A percentile compares a stretch with the other conserved stretches of the same genome.
phyloP scores from a whole-genome alignment of 192 early-diverging fungal species.

The Backusella liffmaniae region DNA sequence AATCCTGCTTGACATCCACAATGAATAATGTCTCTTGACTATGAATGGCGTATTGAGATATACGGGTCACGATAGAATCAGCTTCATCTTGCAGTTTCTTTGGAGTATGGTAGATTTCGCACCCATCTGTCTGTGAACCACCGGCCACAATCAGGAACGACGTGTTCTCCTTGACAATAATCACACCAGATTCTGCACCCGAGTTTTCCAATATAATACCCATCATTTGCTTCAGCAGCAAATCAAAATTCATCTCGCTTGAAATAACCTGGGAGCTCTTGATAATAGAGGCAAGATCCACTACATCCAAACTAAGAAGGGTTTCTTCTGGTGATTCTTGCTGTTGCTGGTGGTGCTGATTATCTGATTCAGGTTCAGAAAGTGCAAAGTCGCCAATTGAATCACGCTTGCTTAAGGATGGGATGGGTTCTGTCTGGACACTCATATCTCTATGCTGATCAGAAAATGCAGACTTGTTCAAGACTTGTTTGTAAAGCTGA shows the following conservation, averaged over 20 bases:
- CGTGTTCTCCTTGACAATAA: constrained; percentile 33
- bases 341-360: neutral
- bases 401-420: neutral
- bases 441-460: constrained; percentile 1
- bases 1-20: constrained; percentile 25
- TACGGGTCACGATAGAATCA: constrained; percentile 25
- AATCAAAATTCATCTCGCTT: constrained; percentile 42
- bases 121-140: constrained; percentile 29
- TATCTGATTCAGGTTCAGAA: neutral
- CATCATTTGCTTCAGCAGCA: constrained; percentile 37
- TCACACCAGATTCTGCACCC: constrained; percentile 36
- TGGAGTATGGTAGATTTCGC: constrained; percentile 24
- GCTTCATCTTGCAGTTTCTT: constrained; percentile 23
- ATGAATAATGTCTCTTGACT: constrained; percentile 30
- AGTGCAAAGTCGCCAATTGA: neutral
- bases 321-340: constrained; percentile 27
- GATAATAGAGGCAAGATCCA: constrained; percentile 34
- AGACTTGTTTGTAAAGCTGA: neutral
- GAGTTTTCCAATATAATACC: constrained; percentile 37
- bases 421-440: constrained; percentile 18
- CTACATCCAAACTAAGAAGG: constrained; percentile 34
- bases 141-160: constrained; percentile 28
- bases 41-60: constrained; percentile 27
- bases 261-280: constrained; percentile 41
- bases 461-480: neutral